Conservation (phyloP, 2,329 filamentous ascomycete species). For the Cladosporium sp. region DNA sequence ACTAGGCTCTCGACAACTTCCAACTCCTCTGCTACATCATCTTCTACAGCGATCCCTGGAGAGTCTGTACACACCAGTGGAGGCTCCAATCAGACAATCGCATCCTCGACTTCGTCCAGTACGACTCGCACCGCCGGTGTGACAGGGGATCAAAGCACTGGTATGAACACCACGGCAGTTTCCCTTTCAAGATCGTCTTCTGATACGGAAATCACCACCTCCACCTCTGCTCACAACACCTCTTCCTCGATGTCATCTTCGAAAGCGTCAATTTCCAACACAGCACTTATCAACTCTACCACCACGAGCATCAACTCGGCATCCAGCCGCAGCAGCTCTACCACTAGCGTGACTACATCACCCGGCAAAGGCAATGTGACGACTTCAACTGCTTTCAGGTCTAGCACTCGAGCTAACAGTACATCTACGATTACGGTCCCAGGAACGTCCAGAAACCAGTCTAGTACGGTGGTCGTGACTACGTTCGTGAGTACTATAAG, state of each 20-base stretch:
- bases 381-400: neutral
- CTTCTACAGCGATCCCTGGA: neutral
- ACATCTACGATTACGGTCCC: neutral
- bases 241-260: neutral
- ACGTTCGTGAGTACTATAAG: neutral
- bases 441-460: neutral
- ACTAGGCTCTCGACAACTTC: neutral
- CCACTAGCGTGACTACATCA: neutral
- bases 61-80: neutral
- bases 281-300: neutral
- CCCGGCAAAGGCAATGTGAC: neutral
- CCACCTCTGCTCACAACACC: neutral
- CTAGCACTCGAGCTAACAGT: neutral
- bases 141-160: neutral
- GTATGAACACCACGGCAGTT: neutral
- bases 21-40: neutral
- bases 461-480: neutral
- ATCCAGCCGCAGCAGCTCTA: neutral
- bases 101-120: neutral
- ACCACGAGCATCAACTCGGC: neutral
- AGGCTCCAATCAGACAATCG: neutral
- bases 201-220: neutral
- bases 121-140: neutral
- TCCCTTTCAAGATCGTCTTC: neutral
- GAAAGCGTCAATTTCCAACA: neutral